phyloP scores from a whole-genome alignment of 2,329 filamentous ascomycete species.

The Neonectria coccinea region DNA sequence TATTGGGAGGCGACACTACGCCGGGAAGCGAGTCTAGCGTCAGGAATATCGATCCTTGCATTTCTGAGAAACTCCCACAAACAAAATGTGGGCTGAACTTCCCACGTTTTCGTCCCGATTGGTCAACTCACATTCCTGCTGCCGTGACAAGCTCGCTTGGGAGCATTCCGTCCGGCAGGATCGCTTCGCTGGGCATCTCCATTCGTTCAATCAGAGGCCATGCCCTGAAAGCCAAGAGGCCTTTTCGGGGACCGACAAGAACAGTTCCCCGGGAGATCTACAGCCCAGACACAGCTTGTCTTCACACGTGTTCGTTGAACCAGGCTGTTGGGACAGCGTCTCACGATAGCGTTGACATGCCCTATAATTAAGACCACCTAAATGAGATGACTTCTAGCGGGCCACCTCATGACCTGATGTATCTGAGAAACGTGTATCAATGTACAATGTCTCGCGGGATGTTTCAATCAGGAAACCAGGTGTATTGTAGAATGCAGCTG shows the following conservation, averaged over 20 bases:
- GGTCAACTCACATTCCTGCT: not conserved
- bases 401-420: not conserved
- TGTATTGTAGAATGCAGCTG: not conserved
- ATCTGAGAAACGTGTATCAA: not conserved
- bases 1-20: not conserved
- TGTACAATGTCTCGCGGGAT: not conserved
- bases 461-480: not conserved
- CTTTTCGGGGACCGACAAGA: not conserved
- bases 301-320: not conserved
- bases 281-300: not conserved
- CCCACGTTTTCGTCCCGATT: not conserved
- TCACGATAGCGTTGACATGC: not conserved
- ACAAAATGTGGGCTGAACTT: not conserved
- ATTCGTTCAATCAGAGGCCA: not conserved
- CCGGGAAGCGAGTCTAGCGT: not conserved
- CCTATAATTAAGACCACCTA: not conserved
- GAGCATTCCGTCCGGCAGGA: not conserved
- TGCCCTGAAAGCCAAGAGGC: not conserved
- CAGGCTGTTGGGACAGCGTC: not conserved
- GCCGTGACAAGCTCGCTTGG: not conserved
- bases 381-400: not conserved
- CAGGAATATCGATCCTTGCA: not conserved
- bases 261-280: not conserved
- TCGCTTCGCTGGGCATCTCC: not conserved
- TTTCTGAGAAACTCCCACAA: not conserved